A percentile compares a stretch with the other conserved stretches of the same genome.
phyloP scores from a whole-genome alignment of 1,284 basidiomycete species.

The Schizopora paradoxa region DNA sequence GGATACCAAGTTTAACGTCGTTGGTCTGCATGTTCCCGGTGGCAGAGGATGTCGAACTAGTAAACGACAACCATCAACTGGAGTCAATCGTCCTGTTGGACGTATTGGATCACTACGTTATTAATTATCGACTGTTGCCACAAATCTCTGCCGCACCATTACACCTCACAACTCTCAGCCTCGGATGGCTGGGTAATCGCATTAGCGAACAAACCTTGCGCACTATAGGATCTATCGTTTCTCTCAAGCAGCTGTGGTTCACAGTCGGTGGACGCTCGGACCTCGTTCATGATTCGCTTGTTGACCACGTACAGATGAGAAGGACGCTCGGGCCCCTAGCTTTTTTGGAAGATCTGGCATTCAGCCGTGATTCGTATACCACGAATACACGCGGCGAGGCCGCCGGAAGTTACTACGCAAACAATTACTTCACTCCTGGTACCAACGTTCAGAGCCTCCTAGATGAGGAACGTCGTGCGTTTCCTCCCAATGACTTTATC shows the following conservation, averaged over 20 bases:
- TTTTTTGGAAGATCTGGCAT: constrained; percentile 1
- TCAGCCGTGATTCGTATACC: constrained; percentile 8
- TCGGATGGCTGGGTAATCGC: not conserved
- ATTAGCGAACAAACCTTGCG: not conserved
- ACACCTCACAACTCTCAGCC: not conserved
- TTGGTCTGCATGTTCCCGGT: no score
- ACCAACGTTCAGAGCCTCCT: not conserved
- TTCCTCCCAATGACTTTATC: not conserved
- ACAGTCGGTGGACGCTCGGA: constrained; percentile 1
- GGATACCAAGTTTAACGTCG: no score
- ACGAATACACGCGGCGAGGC: not conserved
- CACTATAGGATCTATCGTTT: not conserved
- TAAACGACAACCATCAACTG: no score
- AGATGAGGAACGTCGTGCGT: not conserved
- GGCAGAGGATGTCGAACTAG: no score
- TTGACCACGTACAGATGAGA: constrained; percentile 1
- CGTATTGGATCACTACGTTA: not conserved
- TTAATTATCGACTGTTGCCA: not conserved
- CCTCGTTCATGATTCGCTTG: constrained; percentile 1
- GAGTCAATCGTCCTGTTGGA: no score
- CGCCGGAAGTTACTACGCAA: not conserved
- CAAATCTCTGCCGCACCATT: not conserved
- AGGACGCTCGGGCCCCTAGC: not conserved
- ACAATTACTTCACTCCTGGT: not conserved
- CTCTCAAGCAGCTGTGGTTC: constrained; percentile 4